These are phyloP conservation scores for Lupinus albus DNA, from an alignment of 306 rosid species.

Conservation along the genomic window DNA sequence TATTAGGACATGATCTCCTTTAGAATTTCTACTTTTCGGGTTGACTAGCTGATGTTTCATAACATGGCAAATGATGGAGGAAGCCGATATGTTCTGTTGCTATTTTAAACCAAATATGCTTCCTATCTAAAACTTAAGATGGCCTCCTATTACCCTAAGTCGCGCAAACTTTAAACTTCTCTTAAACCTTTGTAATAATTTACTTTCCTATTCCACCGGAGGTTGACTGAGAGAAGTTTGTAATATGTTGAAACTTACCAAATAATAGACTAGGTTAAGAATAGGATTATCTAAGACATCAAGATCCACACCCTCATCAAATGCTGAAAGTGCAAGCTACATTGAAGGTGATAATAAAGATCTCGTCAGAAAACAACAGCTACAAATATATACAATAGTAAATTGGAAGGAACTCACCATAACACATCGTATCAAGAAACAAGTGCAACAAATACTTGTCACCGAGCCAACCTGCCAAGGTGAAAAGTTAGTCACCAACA, in stretches of 20 bases:
- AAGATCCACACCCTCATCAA: constrained; percentile 49
- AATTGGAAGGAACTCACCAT: constrained; percentile 58
- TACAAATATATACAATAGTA: background rate
- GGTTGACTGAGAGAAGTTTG: background rate
- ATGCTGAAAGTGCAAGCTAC: constrained; percentile 69
- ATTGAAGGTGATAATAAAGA: constrained; percentile 33
- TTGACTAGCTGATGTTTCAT: background rate
- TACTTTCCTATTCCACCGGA: background rate
- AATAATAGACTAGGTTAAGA: constrained; percentile 65
- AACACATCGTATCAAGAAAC: constrained; percentile 76
- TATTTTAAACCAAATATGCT: background rate
- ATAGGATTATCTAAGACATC: constrained; percentile 67
- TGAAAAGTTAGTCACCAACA: constrained; percentile 30
- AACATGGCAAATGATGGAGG: background rate
- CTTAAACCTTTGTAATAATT: background rate
- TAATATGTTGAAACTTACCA: constrained; percentile 51
- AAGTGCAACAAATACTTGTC: constrained; percentile 69
- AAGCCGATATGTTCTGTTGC: background rate
- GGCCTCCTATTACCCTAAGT: background rate
- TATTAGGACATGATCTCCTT: background rate
- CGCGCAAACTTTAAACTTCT: background rate
- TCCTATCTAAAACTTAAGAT: constrained; percentile 3
- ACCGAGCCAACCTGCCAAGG: constrained; percentile 72
- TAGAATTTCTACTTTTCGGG: background rate
- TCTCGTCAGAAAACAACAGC: constrained; percentile 27